Percentiles rank a stretch among this genome's conserved stretches.
phyloP scores from a whole-genome alignment of 208 protist species.

The Acanthamoeba triangularis region DNA sequence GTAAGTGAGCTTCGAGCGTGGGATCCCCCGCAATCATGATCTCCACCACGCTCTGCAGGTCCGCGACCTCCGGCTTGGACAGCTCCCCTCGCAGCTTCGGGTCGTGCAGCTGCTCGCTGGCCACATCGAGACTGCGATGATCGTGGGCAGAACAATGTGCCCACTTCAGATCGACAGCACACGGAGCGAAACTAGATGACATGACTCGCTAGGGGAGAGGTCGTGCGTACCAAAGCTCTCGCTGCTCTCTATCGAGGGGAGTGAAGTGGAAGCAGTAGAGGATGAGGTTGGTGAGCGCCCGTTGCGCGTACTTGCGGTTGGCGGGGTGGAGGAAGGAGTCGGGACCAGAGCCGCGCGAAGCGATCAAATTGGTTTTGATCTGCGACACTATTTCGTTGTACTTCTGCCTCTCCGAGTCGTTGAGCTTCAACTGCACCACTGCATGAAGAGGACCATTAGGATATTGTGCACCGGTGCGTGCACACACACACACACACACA shows the following conservation, averaged over 20 bases:
- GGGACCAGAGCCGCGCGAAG: constrained; percentile 18
- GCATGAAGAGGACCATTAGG: not conserved
- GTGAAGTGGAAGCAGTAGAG: constrained; percentile 77
- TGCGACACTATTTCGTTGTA: constrained; percentile 75
- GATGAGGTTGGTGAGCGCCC: constrained; percentile 64
- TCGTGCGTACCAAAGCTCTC: constrained; percentile 15
- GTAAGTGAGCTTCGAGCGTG: not conserved
- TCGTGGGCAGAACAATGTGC: not conserved
- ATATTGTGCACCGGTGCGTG: no score
- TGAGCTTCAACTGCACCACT: constrained; percentile 40
- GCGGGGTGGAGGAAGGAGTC: constrained; percentile 65
- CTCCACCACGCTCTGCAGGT: not conserved
- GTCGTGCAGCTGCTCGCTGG: constrained; percentile 54
- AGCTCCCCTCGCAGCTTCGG: constrained; percentile 56
- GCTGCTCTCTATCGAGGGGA: constrained; percentile 9
- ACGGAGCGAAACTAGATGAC: not conserved
- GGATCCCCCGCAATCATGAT: constrained; percentile 57
- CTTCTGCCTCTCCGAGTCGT: constrained; percentile 54
- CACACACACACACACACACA: not conserved
- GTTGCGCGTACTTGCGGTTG: constrained; percentile 72
- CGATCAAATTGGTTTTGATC: constrained; percentile 76
- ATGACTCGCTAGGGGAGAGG: not conserved
- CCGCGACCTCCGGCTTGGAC: not conserved
- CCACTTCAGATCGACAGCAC: not conserved
- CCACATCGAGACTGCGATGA: not conserved